Percentiles rank a stretch among this genome's conserved stretches.
Conservation (phyloP, 2,329 filamentous ascomycete species). For the Ceratocystis smalleyi region DNA sequence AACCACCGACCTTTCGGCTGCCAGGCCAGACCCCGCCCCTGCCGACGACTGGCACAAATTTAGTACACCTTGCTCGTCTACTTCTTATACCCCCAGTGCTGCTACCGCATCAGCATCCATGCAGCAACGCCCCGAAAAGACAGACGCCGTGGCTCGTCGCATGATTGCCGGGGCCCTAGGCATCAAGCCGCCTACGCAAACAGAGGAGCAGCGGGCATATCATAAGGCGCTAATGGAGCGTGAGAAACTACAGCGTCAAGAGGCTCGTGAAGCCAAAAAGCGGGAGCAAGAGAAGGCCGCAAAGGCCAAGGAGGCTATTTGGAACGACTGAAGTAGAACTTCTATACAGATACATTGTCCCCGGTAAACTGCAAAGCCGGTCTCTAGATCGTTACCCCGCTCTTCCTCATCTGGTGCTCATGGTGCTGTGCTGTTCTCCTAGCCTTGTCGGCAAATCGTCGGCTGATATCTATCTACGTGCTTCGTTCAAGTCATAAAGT, state of each 20-base stretch:
- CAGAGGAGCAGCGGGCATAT: conserved; percentile 78
- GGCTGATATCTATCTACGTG: background rate
- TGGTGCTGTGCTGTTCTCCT: background rate
- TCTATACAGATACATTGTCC: background rate
- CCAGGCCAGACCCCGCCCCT: background rate
- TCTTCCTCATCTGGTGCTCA: background rate
- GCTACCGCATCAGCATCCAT: background rate
- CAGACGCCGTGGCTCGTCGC: conserved; percentile 73
- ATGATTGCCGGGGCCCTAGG: conserved; percentile 84
- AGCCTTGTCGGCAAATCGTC: background rate
- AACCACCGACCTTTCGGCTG: background rate
- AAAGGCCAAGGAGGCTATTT: conserved; percentile 66
- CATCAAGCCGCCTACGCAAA: conserved; percentile 62
- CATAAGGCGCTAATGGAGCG: conserved; percentile 70
- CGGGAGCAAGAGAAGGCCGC: conserved; percentile 49
- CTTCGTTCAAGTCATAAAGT: background rate
- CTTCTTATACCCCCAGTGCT: background rate
- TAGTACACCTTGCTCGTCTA: background rate
- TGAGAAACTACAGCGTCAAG: conserved; percentile 61
- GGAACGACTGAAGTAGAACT: conserved; percentile 51
- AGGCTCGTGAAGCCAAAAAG: conserved; percentile 51
- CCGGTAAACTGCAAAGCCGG: too few relatives aligned
- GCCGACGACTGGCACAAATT: conserved; percentile 4
- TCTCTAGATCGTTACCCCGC: background rate
- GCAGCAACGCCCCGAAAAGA: conserved; percentile 60